Evolutionary conservation across 78 protist species (phyloP).

Genomic region (Cavenderia fasciculata): DNA sequence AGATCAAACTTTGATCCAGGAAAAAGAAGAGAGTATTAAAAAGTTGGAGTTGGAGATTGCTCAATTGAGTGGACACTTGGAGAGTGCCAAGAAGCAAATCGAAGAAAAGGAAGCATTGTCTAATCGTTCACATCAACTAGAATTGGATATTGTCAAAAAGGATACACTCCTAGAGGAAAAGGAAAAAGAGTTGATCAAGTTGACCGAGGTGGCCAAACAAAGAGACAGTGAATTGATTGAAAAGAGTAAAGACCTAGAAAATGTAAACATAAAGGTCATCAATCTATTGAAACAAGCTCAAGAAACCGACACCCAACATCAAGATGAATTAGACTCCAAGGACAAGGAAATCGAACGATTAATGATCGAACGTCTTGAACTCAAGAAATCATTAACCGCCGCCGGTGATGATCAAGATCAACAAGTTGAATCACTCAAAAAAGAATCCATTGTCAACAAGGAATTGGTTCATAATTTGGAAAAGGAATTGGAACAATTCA

Average conservation of each 20-base stretch:
- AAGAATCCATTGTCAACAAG: background rate
- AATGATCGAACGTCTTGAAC: too few relatives aligned
- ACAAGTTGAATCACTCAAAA: background rate
- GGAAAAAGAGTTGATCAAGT: background rate
- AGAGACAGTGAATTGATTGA: background rate
- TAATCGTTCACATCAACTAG: background rate
- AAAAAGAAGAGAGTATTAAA: conserved; percentile 12
- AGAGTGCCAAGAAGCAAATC: background rate
- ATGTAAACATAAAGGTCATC: background rate
- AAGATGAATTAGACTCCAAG: conserved; percentile 3
- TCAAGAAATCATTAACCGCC: too few relatives aligned
- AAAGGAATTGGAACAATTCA: background rate
- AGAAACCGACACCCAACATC: background rate
- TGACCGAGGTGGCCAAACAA: background rate
- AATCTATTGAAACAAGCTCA: background rate
- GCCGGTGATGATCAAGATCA: background rate
- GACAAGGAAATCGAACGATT: too few relatives aligned
- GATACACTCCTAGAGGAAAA: background rate
- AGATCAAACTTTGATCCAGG: background rate
- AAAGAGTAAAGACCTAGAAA: background rate
- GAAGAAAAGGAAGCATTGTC: background rate
- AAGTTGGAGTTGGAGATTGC: background rate
- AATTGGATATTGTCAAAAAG: background rate
- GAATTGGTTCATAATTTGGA: background rate
- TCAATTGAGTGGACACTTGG: background rate